Conservation (phyloP, 2,329 filamentous ascomycete species). For the Pyrenophora graminea region DNA sequence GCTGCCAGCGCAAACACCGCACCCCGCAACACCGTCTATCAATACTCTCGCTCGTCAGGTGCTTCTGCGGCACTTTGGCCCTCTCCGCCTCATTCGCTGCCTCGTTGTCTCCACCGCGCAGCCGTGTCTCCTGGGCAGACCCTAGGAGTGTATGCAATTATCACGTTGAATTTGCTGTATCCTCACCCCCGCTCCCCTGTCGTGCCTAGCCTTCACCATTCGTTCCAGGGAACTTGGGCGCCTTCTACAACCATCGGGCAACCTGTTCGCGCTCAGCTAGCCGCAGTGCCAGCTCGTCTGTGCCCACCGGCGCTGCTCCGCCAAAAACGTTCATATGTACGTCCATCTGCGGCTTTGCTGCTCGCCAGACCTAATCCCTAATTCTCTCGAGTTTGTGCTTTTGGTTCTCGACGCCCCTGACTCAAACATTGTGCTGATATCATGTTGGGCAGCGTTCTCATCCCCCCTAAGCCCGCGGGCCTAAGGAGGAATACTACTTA, state of each 20-base stretch:
- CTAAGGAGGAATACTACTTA: conserved; percentile 27
- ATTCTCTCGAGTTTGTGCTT: conserved; percentile 19
- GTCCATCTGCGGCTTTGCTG: conserved; percentile 35
- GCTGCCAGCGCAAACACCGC: not conserved
- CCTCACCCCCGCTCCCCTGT: conserved; percentile 13
- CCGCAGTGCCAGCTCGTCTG: conserved; percentile 13
- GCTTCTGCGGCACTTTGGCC: conserved; percentile 1
- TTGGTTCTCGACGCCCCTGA: conserved; percentile 7
- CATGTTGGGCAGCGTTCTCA: conserved; percentile 42
- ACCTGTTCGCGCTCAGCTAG: conserved; percentile 17
- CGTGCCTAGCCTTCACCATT: conserved; percentile 16
- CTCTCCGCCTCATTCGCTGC: conserved; percentile 16
- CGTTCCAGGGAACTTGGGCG: conserved; percentile 24
- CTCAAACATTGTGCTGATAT: conserved; percentile 29
- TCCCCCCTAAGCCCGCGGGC: conserved; percentile 28
- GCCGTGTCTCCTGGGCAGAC: conserved; percentile 13
- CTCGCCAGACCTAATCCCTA: conserved; percentile 28
- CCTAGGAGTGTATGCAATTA: conserved; percentile 17
- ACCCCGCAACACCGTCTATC: not conserved
- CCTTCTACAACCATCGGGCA: conserved; percentile 20
- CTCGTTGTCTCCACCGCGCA: conserved; percentile 10
- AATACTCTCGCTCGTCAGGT: not conserved
- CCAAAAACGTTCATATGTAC: conserved; percentile 38
- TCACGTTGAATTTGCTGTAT: conserved; percentile 18
- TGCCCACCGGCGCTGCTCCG: conserved; percentile 2